Conservation (phyloP, 805 yeast species). For the Ogataea polymorpha region DNA sequence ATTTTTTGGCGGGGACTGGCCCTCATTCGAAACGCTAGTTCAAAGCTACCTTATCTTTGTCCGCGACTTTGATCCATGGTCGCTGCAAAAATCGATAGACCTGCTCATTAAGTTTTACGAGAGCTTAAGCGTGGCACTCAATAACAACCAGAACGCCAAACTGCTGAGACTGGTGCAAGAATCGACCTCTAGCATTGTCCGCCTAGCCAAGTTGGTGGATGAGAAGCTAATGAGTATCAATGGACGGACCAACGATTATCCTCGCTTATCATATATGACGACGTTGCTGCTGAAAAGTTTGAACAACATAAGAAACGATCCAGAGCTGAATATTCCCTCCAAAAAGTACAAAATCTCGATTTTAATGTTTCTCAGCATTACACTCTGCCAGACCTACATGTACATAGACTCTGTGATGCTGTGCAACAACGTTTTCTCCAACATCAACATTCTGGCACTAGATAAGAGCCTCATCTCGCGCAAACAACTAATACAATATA, state of each 20-base stretch:
- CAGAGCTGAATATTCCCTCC: constrained; percentile 33
- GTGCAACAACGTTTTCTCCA: constrained; percentile 60
- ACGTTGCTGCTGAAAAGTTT: constrained; percentile 46
- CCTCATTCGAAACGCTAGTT: constrained; percentile 44
- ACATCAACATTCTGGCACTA: constrained; percentile 50
- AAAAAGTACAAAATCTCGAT: constrained; percentile 41
- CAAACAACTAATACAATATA: constrained; percentile 47
- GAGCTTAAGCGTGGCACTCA: constrained; percentile 47
- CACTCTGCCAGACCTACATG: constrained; percentile 51
- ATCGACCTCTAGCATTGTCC: constrained; percentile 38
- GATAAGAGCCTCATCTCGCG: constrained; percentile 39
- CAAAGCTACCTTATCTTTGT: constrained; percentile 41
- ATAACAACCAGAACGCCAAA: constrained; percentile 40
- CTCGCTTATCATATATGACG: constrained; percentile 47
- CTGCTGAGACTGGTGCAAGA: constrained; percentile 38
- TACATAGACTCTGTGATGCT: constrained; percentile 51
- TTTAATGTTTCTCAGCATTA: constrained; percentile 46
- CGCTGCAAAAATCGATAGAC: constrained; percentile 52
- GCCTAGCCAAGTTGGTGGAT: constrained; percentile 44
- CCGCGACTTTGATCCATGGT: constrained; percentile 55
- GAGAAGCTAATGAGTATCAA: constrained; percentile 37
- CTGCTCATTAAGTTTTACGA: constrained; percentile 45
- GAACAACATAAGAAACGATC: constrained; percentile 48
- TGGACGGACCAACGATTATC: constrained; percentile 33
- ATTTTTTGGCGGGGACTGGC: constrained; percentile 35